A percentile compares a stretch with the other conserved stretches of the same genome.
Evolutionary conservation across 2,329 filamentous ascomycete genomes (phyloP).

Genomic region (Verticillium nubilum): DNA sequence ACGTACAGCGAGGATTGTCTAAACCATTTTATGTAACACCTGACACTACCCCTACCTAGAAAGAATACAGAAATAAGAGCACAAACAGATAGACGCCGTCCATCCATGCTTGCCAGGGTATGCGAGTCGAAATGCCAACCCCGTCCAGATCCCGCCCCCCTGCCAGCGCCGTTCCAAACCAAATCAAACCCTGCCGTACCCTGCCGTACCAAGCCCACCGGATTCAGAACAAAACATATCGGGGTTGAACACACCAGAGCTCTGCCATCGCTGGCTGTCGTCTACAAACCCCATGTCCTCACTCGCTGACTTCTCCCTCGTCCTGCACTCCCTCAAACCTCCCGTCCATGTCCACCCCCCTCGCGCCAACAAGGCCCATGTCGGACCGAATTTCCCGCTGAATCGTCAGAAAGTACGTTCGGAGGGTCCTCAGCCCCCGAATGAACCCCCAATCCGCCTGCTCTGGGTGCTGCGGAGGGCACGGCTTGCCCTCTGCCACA

Average conservation of each 20-base stretch:
- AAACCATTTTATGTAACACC: background rate
- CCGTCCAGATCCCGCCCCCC: background rate
- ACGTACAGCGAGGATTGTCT: background rate
- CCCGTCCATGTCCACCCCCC: background rate
- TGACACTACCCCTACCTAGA: background rate
- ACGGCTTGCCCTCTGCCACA: slow-evolving; percentile 53
- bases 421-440: slow-evolving; percentile 72
- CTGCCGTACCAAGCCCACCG: background rate
- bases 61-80: background rate
- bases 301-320: slow-evolving; percentile 10
- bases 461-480: slow-evolving; percentile 75
- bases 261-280: background rate
- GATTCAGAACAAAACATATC: slow-evolving; percentile 6
- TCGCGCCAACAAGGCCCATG: slow-evolving; percentile 33
- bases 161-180: background rate
- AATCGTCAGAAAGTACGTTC: slow-evolving; percentile 81
- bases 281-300: background rate
- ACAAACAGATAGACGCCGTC: background rate
- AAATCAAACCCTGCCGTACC: background rate
- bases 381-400: slow-evolving; percentile 66
- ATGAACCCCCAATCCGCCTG: slow-evolving; percentile 87
- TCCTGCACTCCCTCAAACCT: slow-evolving; percentile 2
- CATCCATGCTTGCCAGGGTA: background rate
- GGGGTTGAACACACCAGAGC: background rate
- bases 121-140: background rate